phyloP scores from a whole-genome alignment of 352 stramenopile genomes.

The Pythium guiyangense region DNA sequence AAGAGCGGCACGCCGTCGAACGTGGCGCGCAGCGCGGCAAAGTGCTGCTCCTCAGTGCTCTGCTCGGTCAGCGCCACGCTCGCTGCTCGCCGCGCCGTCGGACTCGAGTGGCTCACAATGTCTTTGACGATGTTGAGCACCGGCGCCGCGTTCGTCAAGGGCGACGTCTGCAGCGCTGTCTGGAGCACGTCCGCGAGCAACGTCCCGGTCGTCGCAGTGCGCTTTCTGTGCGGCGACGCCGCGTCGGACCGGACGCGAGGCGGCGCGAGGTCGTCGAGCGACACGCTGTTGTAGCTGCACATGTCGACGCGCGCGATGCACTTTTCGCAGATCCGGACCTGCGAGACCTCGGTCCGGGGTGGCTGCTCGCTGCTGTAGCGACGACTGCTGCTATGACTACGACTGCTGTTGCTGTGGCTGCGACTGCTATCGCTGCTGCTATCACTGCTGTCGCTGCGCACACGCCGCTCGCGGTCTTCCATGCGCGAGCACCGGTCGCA shows the following conservation, averaged over 20 bases:
- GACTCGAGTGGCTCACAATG: constrained; percentile 11
- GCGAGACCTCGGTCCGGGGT: not conserved
- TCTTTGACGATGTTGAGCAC: constrained; percentile 30
- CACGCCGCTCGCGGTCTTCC: constrained; percentile 8
- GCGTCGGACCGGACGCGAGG: not conserved
- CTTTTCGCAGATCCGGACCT: constrained; percentile 9
- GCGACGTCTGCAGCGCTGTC: constrained; percentile 10
- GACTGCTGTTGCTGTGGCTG: not conserved
- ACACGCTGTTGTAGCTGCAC: constrained; percentile 4
- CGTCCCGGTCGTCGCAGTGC: too few relatives aligned
- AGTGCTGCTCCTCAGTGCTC: constrained; percentile 9
- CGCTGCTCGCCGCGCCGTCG: too few relatives aligned
- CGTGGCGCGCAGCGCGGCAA: not conserved
- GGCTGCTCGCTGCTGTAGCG: too few relatives aligned
- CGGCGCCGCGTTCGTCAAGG: constrained; percentile 4
- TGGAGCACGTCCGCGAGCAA: constrained; percentile 18
- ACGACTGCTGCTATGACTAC: not conserved
- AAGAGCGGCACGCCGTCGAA: not conserved
- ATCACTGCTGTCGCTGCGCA: too few relatives aligned
- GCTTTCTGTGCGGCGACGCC: not conserved
- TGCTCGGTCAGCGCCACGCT: not conserved
- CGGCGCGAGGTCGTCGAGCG: constrained; percentile 6
- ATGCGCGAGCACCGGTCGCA: constrained; percentile 10
- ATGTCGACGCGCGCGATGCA: constrained; percentile 7
- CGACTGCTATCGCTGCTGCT: not conserved